These are phyloP conservation scores for Crithidia fasciculata DNA, from an alignment of 208 protist species.

Conservation along the genomic window DNA sequence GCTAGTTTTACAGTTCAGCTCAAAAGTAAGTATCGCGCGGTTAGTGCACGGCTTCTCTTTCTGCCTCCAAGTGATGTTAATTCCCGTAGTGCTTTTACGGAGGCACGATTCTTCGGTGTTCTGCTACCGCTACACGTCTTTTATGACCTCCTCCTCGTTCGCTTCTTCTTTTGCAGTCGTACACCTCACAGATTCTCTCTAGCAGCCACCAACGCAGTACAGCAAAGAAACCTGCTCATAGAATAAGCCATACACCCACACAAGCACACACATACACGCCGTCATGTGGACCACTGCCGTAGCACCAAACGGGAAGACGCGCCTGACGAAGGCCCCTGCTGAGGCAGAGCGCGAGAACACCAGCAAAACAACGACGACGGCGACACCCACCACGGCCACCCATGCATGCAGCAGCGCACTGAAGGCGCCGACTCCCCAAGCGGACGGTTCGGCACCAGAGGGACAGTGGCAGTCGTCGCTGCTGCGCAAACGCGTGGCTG, in stretches of 20 bases:
- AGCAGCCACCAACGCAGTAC: neutral
- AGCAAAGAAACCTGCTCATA: too few species aligned
- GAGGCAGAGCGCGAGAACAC: too few species aligned
- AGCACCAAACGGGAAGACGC: neutral
- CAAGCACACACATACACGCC: neutral
- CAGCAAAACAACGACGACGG: neutral
- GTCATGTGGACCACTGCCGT: slow-evolving; percentile 7
- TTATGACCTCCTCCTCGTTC: neutral
- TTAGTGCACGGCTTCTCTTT: neutral
- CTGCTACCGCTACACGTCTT: too few species aligned
- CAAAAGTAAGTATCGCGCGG: too few species aligned
- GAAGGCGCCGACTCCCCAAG: neutral
- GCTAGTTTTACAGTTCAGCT: too few species aligned
- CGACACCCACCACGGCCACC: neutral
- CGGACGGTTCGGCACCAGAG: neutral
- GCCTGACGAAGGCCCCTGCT: neutral
- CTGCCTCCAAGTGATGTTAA: neutral
- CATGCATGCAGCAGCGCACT: neutral
- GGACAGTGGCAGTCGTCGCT: slow-evolving; percentile 40
- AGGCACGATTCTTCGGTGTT: too few species aligned
- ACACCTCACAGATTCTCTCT: neutral
- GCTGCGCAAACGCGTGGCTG: slow-evolving; percentile 45
- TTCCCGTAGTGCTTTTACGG: neutral
- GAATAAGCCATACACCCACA: neutral
- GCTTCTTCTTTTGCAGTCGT: neutral